A percentile compares a stretch with the other conserved stretches of the same genome.
phyloP scores from a whole-genome alignment of 208 protist genomes.

The Crithidia brevicula region DNA sequence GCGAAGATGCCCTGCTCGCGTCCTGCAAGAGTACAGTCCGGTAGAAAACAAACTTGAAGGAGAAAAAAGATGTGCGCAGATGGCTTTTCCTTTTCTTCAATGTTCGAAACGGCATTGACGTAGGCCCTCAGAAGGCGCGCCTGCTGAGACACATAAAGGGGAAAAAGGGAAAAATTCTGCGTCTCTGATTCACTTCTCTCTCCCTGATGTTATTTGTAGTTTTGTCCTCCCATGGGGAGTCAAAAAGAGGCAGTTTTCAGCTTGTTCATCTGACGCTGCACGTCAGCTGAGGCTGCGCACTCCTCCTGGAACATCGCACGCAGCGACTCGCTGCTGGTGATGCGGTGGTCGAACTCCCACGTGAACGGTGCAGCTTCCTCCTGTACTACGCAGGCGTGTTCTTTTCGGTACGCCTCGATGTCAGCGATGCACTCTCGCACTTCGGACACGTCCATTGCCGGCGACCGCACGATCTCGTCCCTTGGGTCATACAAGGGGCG shows the following conservation, averaged over 20 bases:
- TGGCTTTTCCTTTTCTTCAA: too few relatives aligned
- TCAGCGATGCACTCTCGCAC: conserved; percentile 25
- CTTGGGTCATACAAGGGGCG: conserved; percentile 30
- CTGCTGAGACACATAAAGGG: conserved; percentile 8
- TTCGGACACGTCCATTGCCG: conserved; percentile 10
- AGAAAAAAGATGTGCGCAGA: too few relatives aligned
- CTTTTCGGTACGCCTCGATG: conserved; percentile 28
- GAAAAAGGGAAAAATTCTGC: neutral
- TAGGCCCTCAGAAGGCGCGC: too few relatives aligned
- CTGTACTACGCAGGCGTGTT: conserved; percentile 33
- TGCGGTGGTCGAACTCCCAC: conserved; percentile 65
- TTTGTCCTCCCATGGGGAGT: too few relatives aligned
- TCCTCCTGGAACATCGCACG: conserved; percentile 47
- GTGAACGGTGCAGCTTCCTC: conserved; percentile 36
- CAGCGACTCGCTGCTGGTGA: conserved; percentile 38
- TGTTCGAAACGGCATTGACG: too few relatives aligned
- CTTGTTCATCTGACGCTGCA: conserved; percentile 20
- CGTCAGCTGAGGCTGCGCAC: conserved; percentile 18
- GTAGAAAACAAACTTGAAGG: too few relatives aligned
- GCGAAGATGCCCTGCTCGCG: too few relatives aligned
- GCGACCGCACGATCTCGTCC: conserved; percentile 70
- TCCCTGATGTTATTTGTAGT: too few relatives aligned
- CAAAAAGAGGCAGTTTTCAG: conserved; percentile 1
- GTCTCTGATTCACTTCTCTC: too few relatives aligned
- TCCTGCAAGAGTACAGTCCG: too few relatives aligned